phyloP scores from a whole-genome alignment of 768 basidiomycete species.

The Hortiboletus campestris region DNA sequence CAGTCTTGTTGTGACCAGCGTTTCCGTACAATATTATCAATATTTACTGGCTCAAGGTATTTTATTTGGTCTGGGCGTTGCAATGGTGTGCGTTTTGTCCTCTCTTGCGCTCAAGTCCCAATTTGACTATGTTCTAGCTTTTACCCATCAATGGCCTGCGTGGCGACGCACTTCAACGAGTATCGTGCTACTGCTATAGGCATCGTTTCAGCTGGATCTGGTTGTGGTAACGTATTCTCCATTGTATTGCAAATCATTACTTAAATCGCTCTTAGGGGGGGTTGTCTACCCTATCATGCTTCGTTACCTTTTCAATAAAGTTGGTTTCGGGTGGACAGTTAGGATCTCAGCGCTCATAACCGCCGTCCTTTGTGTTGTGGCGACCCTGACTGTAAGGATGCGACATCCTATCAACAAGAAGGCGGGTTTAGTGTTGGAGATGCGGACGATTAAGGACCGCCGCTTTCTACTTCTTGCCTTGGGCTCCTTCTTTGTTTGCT shows the following conservation, averaged over 20 bases:
- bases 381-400: constrained; percentile 47
- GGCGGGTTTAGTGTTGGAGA: constrained; percentile 21
- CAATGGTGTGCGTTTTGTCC: constrained; percentile 50
- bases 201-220: constrained; percentile 67
- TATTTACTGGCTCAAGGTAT: constrained; percentile 63
- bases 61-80: constrained; percentile 63
- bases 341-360: constrained; percentile 55
- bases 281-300: constrained; percentile 69
- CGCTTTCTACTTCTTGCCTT: constrained; percentile 51
- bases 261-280: constrained; percentile 45
- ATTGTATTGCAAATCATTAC: constrained; percentile 19
- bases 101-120: neutral
- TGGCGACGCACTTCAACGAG: constrained; percentile 62
- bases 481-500: constrained; percentile 58
- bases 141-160: constrained; percentile 65
- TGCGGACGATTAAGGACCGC: constrained; percentile 41
- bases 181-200: constrained; percentile 73
- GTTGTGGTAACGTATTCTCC: constrained; percentile 43
- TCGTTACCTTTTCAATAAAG: constrained; percentile 48
- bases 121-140: constrained; percentile 43
- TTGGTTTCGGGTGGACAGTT: constrained; percentile 65
- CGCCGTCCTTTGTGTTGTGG: constrained; percentile 44
- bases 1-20: constrained; percentile 59
- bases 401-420: constrained; percentile 20
- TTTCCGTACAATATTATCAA: constrained; percentile 56